Evolutionary conservation across 192 early-diverging fungal species (phyloP).

Genomic region (Gonapodya sp.): DNA sequence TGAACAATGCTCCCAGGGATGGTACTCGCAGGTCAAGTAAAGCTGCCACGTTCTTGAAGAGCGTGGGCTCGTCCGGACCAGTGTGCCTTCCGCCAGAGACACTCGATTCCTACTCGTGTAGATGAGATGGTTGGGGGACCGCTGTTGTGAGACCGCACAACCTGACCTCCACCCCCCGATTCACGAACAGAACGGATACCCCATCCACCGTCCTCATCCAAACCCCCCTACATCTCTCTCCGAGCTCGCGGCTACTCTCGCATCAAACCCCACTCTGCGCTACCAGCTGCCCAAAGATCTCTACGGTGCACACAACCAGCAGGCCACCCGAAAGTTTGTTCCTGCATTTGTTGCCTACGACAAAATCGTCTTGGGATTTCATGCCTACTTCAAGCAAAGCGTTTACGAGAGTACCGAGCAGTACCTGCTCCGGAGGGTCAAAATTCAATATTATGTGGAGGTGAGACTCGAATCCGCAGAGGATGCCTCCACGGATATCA

Average conservation of each 20-base stretch:
- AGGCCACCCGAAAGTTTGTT: constrained; percentile 22
- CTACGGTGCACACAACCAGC: background rate
- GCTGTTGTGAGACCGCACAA: no score
- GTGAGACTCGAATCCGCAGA: background rate
- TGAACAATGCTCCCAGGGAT: no score
- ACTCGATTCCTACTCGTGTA: background rate
- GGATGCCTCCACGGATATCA: background rate
- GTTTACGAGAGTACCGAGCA: constrained; percentile 51
- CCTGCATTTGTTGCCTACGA: constrained; percentile 52
- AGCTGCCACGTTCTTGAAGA: no score
- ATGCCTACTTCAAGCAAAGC: constrained; percentile 55
- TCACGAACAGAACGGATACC: background rate
- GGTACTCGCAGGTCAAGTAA: no score
- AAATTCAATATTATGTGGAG: background rate
- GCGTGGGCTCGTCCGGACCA: background rate
- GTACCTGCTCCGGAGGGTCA: constrained; percentile 42
- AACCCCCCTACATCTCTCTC: background rate
- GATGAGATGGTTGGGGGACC: no score
- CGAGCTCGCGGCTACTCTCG: background rate
- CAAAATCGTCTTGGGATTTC: constrained; percentile 53
- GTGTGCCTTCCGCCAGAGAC: background rate
- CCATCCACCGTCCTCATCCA: background rate
- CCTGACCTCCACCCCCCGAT: background rate
- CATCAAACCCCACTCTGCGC: background rate
- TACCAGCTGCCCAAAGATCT: background rate